A percentile compares a stretch with the other conserved stretches of the same genome.
These are phyloP conservation scores for Quercus tomentella DNA, from an alignment of 331 rosid species.

Conservation along the genomic window DNA sequence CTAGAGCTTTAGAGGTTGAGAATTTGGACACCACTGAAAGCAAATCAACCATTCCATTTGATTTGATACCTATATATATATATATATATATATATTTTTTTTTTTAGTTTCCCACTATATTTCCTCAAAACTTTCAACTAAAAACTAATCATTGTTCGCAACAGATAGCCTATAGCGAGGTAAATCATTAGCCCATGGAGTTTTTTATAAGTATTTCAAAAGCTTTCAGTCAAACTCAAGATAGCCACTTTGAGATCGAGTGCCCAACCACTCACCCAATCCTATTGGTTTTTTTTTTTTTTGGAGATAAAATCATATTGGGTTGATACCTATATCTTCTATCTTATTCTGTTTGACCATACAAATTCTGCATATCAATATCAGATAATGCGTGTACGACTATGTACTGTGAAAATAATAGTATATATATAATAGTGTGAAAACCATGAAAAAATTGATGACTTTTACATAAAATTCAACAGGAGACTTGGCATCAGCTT, in stretches of 20 bases:
- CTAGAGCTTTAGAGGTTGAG: background rate
- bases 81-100: too few species aligned
- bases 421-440: background rate
- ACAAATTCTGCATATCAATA: too few species aligned
- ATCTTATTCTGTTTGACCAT: too few species aligned
- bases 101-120: rapidly evolving
- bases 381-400: too few species aligned
- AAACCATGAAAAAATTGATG: background rate
- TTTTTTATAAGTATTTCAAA: too few species aligned
- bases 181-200: rapidly evolving
- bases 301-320: too few species aligned
- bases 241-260: rapidly evolving
- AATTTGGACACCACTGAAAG: background rate
- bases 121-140: rapidly evolving
- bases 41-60: background rate
- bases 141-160: rapidly evolving
- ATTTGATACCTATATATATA: too few species aligned
- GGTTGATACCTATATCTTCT: too few species aligned
- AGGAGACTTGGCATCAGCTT: background rate
- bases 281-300: too few species aligned
- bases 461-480: background rate
- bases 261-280: rapidly evolving
- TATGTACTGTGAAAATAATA: too few species aligned
- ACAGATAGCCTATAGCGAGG: rapidly evolving
- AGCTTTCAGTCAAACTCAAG: rapidly evolving